Percentiles rank a stretch among this genome's conserved stretches.
Evolutionary conservation across 108 stramenopile species (phyloP).

Genomic region (Nitzschia palea): DNA sequence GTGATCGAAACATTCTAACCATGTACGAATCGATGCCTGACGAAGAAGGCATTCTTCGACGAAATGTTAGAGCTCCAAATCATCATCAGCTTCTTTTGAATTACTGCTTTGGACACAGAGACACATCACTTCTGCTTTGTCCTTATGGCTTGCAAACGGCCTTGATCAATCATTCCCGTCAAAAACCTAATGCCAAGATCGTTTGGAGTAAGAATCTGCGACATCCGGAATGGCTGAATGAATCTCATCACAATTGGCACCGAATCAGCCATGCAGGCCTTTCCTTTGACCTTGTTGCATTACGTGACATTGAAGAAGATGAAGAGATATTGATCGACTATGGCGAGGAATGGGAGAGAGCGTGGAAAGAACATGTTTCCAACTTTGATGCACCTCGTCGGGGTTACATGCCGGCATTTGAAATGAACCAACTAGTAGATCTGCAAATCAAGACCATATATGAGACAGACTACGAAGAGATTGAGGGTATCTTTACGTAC

Average conservation of each 20-base stretch:
- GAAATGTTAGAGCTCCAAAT: neutral
- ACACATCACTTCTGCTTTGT: constrained; percentile 56
- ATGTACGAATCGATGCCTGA: constrained; percentile 35
- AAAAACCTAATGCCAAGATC: neutral
- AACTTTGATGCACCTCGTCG: constrained; percentile 38
- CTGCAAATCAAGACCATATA: constrained; percentile 16
- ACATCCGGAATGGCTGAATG: constrained; percentile 64
- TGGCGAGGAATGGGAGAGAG: constrained; percentile 64
- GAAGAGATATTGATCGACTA: constrained; percentile 82
- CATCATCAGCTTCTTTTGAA: constrained; percentile 63
- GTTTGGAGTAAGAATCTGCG: constrained; percentile 30
- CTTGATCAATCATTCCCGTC: constrained; percentile 68
- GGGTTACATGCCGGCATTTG: constrained; percentile 33
- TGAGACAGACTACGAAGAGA: constrained; percentile 17
- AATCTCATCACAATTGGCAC: constrained; percentile 51
- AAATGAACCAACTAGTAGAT: constrained; percentile 27
- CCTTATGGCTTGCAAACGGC: constrained; percentile 61
- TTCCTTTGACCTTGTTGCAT: constrained; percentile 69
- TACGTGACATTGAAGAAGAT: constrained; percentile 67
- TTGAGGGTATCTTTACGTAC: constrained; percentile 27
- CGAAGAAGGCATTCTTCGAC: constrained; percentile 2
- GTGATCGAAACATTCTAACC: constrained; percentile 24
- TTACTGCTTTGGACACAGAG: constrained; percentile 69
- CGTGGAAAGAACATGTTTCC: constrained; percentile 64
- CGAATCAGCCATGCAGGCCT: constrained; percentile 44